These are phyloP conservation scores for Aegilops speltoides DNA, from an alignment of 176 grass and related monocot species.

Conservation along the genomic window DNA sequence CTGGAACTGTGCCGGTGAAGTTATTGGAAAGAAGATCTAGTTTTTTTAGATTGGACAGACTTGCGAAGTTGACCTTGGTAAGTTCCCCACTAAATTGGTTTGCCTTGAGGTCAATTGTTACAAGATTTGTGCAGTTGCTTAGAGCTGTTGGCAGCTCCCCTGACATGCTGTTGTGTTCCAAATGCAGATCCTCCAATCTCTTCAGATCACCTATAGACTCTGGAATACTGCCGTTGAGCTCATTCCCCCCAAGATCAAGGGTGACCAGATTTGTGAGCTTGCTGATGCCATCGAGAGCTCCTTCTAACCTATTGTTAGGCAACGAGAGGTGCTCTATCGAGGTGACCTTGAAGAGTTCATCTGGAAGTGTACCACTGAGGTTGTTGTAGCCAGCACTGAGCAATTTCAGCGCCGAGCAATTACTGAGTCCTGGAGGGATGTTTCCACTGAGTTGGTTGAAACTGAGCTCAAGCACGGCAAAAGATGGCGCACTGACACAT, in stretches of 20 bases:
- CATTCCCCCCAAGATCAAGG: conserved; percentile 30
- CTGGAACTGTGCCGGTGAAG: conserved; percentile 35
- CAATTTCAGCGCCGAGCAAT: conserved; percentile 14
- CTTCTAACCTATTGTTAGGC: conserved; percentile 7
- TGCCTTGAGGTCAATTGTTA: conserved; percentile 26
- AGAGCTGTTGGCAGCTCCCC: conserved; percentile 3
- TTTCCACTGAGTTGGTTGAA: conserved; percentile 18
- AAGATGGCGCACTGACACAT: background rate
- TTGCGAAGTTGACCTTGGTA: conserved; percentile 35
- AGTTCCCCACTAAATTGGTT: conserved; percentile 33
- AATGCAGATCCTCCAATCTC: conserved; percentile 11
- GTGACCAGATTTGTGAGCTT: conserved; percentile 21
- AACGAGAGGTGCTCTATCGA: conserved; percentile 30
- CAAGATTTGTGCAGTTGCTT: conserved; percentile 17
- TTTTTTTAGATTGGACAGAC: conserved; percentile 20
- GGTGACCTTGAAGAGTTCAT: conserved; percentile 17
- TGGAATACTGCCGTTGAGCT: background rate
- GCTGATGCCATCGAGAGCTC: background rate
- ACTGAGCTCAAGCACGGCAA: conserved; percentile 19
- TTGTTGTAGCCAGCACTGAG: conserved; percentile 26
- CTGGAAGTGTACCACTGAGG: background rate
- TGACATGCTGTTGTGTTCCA: background rate
- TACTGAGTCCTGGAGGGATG: background rate
- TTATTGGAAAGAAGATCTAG: conserved; percentile 31
- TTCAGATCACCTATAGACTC: conserved; percentile 14